These are phyloP conservation scores for Amoebophrya sp. DNA, from an alignment of 169 alveolate genomes.

Conservation along the genomic window DNA sequence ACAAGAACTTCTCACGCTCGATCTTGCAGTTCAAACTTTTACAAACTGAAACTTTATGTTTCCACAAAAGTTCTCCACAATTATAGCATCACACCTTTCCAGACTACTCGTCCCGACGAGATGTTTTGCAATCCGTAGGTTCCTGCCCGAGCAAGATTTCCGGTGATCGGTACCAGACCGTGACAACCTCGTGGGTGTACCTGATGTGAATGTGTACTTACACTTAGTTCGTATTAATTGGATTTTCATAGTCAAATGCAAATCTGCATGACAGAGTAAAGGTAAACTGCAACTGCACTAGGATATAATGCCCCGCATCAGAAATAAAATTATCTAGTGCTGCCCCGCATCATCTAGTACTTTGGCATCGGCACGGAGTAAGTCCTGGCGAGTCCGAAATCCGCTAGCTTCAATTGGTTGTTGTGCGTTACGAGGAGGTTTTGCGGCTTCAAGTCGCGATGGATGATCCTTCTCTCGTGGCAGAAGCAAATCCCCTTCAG, in stretches of 20 bases:
- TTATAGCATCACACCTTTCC: background rate
- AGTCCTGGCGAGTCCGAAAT: constrained; percentile 59
- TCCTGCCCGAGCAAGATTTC: constrained; percentile 86
- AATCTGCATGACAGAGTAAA: no score
- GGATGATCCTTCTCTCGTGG: constrained; percentile 73
- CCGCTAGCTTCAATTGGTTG: constrained; percentile 54
- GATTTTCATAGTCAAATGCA: no score
- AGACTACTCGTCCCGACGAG: background rate
- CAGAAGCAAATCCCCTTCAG: constrained; percentile 69
- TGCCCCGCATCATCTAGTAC: no score
- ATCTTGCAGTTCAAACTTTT: background rate
- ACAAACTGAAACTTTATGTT: background rate
- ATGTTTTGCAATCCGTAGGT: background rate
- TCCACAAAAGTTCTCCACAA: background rate
- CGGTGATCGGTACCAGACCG: constrained; percentile 96
- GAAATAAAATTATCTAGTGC: no score
- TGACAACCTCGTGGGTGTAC: constrained; percentile 88
- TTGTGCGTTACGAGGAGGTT: constrained; percentile 34
- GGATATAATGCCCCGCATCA: no score
- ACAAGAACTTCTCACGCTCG: no score
- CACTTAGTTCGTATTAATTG: no score
- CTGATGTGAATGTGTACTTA: no score
- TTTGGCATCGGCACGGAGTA: constrained; percentile 54
- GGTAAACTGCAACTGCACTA: no score
- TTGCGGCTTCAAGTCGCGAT: constrained; percentile 47